Evolutionary conservation across 1,139 yeast species (phyloP).

Genomic region (Debaryomyces nepalensis): DNA sequence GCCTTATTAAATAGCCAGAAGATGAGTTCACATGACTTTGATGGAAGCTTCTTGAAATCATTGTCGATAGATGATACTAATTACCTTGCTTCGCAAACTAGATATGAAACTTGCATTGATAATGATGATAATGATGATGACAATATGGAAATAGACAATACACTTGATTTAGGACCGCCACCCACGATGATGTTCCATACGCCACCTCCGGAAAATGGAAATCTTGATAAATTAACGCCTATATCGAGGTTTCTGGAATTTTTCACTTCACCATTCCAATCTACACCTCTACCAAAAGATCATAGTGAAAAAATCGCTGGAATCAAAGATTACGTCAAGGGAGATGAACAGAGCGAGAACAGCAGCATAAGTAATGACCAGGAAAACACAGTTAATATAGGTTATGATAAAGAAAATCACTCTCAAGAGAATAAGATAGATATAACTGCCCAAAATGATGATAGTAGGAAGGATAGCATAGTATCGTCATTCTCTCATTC

Average conservation of each 20-base stretch:
- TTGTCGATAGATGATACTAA: slow-evolving; percentile 31
- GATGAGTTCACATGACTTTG: slow-evolving; percentile 24
- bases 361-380: not conserved
- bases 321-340: not conserved
- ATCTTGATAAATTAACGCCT: slow-evolving; percentile 12
- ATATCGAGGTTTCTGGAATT: slow-evolving; percentile 12
- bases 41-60: slow-evolving; percentile 30
- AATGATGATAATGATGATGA: slow-evolving; percentile 10
- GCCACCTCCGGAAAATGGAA: slow-evolving; percentile 13
- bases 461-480: slow-evolving; percentile 21
- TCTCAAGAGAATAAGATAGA: slow-evolving; percentile 14
- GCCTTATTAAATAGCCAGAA: not conserved
- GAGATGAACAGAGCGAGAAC: not conserved
- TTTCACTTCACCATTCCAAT: slow-evolving; percentile 15
- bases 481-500: slow-evolving; percentile 27
- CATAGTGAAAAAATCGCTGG: not conserved
- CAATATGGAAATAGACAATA: slow-evolving; percentile 10
- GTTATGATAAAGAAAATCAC: slow-evolving; percentile 12
- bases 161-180: slow-evolving; percentile 10
- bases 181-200: slow-evolving; percentile 13
- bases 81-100: slow-evolving; percentile 6
- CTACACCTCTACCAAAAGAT: slow-evolving; percentile 13
- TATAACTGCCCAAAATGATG: slow-evolving; percentile 15
- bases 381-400: too few relatives aligned
- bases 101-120: slow-evolving; percentile 3